Evolutionary conservation across 257 asterid genomes (phyloP).

Genomic region (Fraxinus quadrangulata): DNA sequence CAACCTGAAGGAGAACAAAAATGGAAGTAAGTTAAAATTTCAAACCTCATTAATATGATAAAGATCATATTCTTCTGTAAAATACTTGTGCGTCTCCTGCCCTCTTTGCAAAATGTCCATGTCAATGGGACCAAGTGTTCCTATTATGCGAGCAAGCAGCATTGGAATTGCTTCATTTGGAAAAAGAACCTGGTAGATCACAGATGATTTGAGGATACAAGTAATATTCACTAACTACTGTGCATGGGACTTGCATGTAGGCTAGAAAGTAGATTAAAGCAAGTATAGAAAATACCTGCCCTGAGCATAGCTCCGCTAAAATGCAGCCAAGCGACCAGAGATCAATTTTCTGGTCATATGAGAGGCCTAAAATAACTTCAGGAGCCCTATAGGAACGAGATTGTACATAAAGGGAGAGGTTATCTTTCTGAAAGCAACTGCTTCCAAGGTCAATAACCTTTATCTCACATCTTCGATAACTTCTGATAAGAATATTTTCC

Average conservation of each 20-base stretch:
- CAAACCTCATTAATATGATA: constrained; percentile 69
- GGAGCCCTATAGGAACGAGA: constrained; percentile 99
- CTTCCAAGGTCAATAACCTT: constrained; percentile 97
- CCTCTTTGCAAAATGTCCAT: constrained; percentile 68
- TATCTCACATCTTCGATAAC: constrained; percentile 81
- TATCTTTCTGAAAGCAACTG: constrained; percentile 86
- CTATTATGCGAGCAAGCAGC: constrained; percentile 78
- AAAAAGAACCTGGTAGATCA: constrained; percentile 70
- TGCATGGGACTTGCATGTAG: no score
- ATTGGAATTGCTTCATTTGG: constrained; percentile 73
- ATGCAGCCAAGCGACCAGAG: constrained; percentile 97
- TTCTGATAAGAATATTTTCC: constrained; percentile 86
- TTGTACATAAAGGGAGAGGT: constrained; percentile 76
- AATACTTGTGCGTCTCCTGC: constrained; percentile 76
- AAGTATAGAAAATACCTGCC: constrained; percentile 58
- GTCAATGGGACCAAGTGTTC: constrained; percentile 72
- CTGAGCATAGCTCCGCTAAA: constrained; percentile 77
- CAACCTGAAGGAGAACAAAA: background rate
- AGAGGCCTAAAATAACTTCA: constrained; percentile 90
- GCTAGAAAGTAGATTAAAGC: background rate
- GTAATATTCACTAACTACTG: no score
- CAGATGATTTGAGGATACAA: background rate
- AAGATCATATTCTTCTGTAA: constrained; percentile 76
- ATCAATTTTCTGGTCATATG: constrained; percentile 85
- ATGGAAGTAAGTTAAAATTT: background rate